Evolutionary conservation across 768 basidiomycete species (phyloP).

Genomic region (Tylopilus rubrobrunneus): DNA sequence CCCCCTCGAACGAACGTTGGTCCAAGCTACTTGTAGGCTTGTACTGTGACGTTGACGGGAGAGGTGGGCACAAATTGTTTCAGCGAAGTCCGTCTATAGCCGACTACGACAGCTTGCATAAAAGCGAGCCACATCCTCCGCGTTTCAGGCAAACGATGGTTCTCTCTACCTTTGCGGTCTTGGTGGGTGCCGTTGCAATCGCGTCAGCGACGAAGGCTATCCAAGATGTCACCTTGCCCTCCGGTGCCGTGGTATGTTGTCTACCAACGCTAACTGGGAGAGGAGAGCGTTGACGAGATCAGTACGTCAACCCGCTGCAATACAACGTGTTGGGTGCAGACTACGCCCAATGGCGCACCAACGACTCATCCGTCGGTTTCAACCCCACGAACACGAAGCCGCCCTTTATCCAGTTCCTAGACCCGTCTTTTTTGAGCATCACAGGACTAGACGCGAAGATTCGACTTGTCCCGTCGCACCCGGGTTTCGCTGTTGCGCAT

Average conservation of each 20-base stretch:
- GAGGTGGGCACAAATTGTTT: too few species aligned
- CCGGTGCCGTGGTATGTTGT: slow-evolving; percentile 23
- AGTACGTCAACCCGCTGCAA: slow-evolving; percentile 50
- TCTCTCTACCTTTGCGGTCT: neutral
- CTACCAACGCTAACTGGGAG: neutral
- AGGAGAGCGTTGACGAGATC: neutral
- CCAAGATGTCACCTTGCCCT: slow-evolving; percentile 11
- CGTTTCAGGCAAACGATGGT: neutral
- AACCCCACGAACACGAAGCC: slow-evolving; percentile 57
- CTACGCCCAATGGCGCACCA: slow-evolving; percentile 35
- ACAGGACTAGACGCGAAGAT: slow-evolving; percentile 58
- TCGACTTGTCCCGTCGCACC: slow-evolving; percentile 56
- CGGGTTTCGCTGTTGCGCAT: slow-evolving; percentile 69
- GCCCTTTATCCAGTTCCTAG: slow-evolving; percentile 58
- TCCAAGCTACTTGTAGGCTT: too few species aligned
- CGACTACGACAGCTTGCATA: too few species aligned
- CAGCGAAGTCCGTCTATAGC: too few species aligned
- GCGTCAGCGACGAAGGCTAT: neutral
- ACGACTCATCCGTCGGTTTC: slow-evolving; percentile 43
- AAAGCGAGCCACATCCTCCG: too few species aligned
- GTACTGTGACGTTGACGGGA: too few species aligned
- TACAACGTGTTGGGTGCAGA: slow-evolving; percentile 52
- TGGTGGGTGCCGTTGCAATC: slow-evolving; percentile 5
- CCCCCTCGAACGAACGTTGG: too few species aligned
- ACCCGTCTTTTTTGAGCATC: slow-evolving; percentile 51